Base-by-base conservation (phyloP, 352 stramenopile genomes). In the Phytophthora boehmeriae region DNA sequence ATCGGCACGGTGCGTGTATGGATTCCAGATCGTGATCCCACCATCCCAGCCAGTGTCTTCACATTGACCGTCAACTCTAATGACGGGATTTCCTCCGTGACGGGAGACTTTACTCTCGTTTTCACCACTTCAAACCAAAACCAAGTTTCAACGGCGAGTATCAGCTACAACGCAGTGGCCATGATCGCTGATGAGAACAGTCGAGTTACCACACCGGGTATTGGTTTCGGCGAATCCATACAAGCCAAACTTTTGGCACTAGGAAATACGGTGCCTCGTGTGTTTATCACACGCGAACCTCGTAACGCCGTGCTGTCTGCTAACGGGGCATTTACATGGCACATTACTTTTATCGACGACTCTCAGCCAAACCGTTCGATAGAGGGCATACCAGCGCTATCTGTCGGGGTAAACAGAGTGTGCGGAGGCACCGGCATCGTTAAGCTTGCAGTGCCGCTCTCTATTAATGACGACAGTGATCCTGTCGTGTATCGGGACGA, bases 1-100 rank as follows among this genome's bases (percentile, higher is more conserved):
- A 71, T 93, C 14, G 82, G 84, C 1, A 91, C 84, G 0, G 73
- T 93, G 51, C 75, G 79, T 4, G 59, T 89, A 13, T 91, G 82
- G 79, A 41, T 88, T 14, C 54, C 76, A 0, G 57, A 71, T 2
- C 54, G 54, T 0, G 50, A 73, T 19, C 63, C 66, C 5, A 66
- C 72, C 20, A 46, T 69, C 0, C 59, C 66, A 10, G 76, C 59
- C 0, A 50, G 57, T 0, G 70, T 87, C 0, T 71, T 81, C 19
- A 66, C 52, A 0, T 20, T 88, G 1, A 49, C 34, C 0, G 61
- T 86, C 4, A 45, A 88, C 27, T 77, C 76, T 1, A 59, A 16
- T 4, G 74, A 85, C n/a, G 64, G 67, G 0, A 42, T 67, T 19
- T 46, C 54, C 1, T 19, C 66, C 19, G 78, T 88, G 1, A 71